Evolutionary conservation across 2,329 filamentous ascomycete genomes (phyloP).

Genomic region (Lithohypha guttulata): DNA sequence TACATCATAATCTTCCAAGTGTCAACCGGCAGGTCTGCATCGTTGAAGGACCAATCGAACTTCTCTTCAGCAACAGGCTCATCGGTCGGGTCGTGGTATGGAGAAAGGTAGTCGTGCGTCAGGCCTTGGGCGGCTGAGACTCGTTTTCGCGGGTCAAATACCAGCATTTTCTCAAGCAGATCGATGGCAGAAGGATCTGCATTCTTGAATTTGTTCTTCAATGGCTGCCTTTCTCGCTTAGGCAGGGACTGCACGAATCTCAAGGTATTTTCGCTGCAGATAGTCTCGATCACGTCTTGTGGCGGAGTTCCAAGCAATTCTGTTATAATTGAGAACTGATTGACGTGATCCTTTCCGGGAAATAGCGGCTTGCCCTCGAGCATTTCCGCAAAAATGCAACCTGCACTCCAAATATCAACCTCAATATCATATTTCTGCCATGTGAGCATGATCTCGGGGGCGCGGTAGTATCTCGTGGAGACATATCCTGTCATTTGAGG

Average conservation of each 20-base stretch:
- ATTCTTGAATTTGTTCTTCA: constrained; percentile 86
- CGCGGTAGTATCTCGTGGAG: constrained; percentile 95
- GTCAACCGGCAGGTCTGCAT: constrained; percentile 91
- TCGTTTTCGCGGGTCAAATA: constrained; percentile 95
- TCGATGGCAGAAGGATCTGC: constrained; percentile 88
- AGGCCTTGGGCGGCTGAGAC: constrained; percentile 79
- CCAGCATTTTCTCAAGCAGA: constrained; percentile 89
- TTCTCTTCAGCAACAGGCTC: constrained; percentile 94
- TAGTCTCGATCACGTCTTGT: constrained; percentile 96
- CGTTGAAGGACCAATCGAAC: constrained; percentile 99
- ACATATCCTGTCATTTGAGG: constrained; percentile 99
- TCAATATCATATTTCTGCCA: constrained; percentile 99
- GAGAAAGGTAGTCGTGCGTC: constrained; percentile 83
- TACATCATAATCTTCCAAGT: constrained; percentile 99
- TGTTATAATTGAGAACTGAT: constrained; percentile 99
- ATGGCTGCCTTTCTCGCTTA: constrained; percentile 80
- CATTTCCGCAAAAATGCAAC: constrained; percentile 99
- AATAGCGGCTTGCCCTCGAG: constrained; percentile 96
- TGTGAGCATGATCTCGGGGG: constrained; percentile 98
- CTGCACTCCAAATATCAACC: constrained; percentile 98
- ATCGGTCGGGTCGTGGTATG: constrained; percentile 94
- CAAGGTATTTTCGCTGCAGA: constrained; percentile 95
- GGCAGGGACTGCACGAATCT: constrained; percentile 96
- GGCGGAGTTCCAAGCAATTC: constrained; percentile 92
- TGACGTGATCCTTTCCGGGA: constrained; percentile 97